Percentiles rank a stretch among this genome's conserved stretches.
Evolutionary conservation across 139 green algal genomes (phyloP).

Genomic region (Chlorella sp.): DNA sequence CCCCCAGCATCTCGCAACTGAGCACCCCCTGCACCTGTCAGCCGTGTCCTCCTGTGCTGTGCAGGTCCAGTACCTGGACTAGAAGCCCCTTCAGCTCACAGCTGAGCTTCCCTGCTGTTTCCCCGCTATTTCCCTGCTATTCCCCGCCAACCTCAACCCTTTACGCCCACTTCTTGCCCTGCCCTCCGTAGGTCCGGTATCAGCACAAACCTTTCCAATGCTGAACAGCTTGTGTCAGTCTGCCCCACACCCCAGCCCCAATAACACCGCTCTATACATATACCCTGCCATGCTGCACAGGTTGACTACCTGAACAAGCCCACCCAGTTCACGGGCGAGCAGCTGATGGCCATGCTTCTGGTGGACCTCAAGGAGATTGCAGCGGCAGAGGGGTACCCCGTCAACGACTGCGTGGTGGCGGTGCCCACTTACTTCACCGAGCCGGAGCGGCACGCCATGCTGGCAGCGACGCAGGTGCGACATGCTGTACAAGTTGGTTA

Average conservation of each 20-base stretch:
- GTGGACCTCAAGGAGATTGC: constrained; percentile 92
- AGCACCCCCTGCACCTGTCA: constrained; percentile 89
- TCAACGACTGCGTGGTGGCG: constrained; percentile 94
- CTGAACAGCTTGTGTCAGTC: neutral
- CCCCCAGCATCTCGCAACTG: too few species aligned
- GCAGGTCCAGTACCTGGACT: constrained; percentile 66
- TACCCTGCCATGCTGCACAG: neutral
- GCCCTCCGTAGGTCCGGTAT: too few species aligned
- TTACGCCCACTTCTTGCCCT: too few species aligned
- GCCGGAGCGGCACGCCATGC: constrained; percentile 86
- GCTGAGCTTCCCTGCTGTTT: too few species aligned
- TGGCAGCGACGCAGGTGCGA: constrained; percentile 65
- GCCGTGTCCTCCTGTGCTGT: neutral
- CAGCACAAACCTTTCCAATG: too few species aligned
- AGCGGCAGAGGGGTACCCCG: constrained; percentile 81
- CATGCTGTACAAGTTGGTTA: too few species aligned
- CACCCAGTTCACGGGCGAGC: constrained; percentile 64
- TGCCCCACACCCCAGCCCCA: neutral
- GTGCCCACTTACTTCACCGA: constrained; percentile 92
- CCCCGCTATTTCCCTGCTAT: too few species aligned
- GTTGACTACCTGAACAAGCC: constrained; percentile 70
- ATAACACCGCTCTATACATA: neutral
- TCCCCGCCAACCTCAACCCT: too few species aligned
- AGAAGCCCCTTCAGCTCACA: constrained; percentile 70
- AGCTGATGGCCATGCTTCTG: constrained; percentile 93